A percentile compares a stretch with the other conserved stretches of the same genome.
Conservation (phyloP, 2,329 filamentous ascomycete genomes). For the Mycosphaerella arachidis region DNA sequence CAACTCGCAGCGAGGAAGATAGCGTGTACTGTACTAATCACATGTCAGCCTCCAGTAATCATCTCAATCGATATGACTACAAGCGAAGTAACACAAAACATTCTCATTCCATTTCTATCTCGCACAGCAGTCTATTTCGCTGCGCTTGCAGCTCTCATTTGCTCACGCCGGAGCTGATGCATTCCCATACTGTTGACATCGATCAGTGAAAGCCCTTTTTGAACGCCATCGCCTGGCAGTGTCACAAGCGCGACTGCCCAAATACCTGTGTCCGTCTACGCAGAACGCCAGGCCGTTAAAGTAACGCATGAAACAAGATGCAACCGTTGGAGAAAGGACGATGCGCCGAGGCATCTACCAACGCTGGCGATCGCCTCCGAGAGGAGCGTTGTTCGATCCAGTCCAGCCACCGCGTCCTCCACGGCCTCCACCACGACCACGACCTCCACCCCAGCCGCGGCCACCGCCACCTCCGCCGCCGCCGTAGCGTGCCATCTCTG, state of each 20-base stretch:
- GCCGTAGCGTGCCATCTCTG: conserved; percentile 91
- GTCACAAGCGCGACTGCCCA: background rate
- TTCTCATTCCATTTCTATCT: conserved; percentile 1
- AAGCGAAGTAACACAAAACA: background rate
- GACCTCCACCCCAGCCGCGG: conserved; percentile 60
- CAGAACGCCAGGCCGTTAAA: conserved; percentile 18
- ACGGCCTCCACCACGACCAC: conserved; percentile 49
- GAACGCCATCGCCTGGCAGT: background rate
- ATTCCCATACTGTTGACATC: conserved; percentile 6
- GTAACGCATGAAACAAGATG: conserved; percentile 12
- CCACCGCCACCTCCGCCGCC: conserved; percentile 72
- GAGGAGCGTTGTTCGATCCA: conserved; percentile 55
- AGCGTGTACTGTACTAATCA: no score
- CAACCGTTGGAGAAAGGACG: conserved; percentile 7
- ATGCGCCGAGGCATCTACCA: conserved; percentile 42
- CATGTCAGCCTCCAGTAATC: background rate
- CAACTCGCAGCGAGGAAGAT: background rate
- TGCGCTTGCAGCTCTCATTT: conserved; percentile 3
- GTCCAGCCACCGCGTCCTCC: conserved; percentile 41
- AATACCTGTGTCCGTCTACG: background rate
- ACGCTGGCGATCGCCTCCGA: conserved; percentile 49
- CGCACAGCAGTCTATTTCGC: conserved; percentile 3
- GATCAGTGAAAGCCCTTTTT: conserved; percentile 1
- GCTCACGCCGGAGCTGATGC: conserved; percentile 12
- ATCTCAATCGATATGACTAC: background rate